phyloP scores from a whole-genome alignment of 1,284 basidiomycete genomes.

The Papiliotrema terrestris region DNA sequence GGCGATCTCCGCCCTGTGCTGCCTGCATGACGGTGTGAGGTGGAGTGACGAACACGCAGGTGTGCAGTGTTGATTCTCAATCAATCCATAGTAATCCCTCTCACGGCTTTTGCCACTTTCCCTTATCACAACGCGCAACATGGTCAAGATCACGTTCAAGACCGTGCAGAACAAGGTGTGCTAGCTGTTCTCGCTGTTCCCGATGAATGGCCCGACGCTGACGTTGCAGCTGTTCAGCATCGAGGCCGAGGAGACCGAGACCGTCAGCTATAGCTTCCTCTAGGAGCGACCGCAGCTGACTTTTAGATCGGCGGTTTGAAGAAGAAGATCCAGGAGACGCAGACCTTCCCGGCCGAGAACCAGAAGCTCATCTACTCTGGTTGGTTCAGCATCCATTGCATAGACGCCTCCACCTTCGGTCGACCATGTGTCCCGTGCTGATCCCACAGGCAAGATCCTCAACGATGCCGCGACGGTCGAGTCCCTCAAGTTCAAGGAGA shows the following conservation, averaged over 20 bases:
- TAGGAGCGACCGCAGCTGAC: conserved; percentile 1
- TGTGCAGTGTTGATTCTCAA: too few species aligned
- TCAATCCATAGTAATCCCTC: too few species aligned
- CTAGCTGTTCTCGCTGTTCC: conserved; percentile 21
- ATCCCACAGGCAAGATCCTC: conserved; percentile 77
- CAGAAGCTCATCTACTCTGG: conserved; percentile 98
- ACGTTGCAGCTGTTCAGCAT: conserved; percentile 57
- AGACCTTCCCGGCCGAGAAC: conserved; percentile 62
- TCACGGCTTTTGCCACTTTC: too few species aligned
- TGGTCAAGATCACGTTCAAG: conserved; percentile 86
- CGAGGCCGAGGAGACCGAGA: conserved; percentile 73
- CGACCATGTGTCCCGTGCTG: background rate
- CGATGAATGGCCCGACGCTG: too few species aligned
- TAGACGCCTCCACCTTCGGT: background rate
- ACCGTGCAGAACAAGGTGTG: conserved; percentile 87
- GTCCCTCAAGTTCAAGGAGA: conserved; percentile 92
- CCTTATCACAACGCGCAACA: conserved; percentile 47
- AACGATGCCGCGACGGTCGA: conserved; percentile 83
- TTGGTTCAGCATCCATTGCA: conserved; percentile 34
- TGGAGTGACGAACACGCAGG: too few species aligned
- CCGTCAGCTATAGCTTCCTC: conserved; percentile 46
- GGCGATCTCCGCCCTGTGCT: too few species aligned
- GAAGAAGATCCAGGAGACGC: conserved; percentile 72
- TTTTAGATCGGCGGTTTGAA: conserved; percentile 68
- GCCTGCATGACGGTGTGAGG: too few species aligned